Conservation (phyloP, 2,329 filamentous ascomycete species). For the Zopfia rhizophila region DNA sequence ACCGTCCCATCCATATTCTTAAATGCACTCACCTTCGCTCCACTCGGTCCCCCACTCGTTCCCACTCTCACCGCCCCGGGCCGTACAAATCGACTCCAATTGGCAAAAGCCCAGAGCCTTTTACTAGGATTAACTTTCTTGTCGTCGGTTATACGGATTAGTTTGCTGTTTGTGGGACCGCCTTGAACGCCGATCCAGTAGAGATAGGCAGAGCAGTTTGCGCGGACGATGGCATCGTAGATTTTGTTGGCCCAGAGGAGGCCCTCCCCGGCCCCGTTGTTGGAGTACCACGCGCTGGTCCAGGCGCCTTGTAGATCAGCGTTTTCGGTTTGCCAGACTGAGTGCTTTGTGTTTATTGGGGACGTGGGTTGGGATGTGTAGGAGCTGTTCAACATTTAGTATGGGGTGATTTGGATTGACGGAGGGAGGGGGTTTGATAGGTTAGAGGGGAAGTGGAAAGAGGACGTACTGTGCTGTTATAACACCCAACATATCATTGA, state of each 20-base stretch:
- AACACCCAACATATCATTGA: slow-evolving; percentile 30
- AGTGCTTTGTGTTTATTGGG: slow-evolving; percentile 48
- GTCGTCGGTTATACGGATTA: slow-evolving; percentile 48
- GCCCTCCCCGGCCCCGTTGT: slow-evolving; percentile 62
- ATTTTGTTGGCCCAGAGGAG: slow-evolving; percentile 67
- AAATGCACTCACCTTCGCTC: slow-evolving; percentile 46
- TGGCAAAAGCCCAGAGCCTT: slow-evolving; percentile 55
- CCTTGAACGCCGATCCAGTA: slow-evolving; percentile 64
- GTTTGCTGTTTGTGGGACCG: slow-evolving; percentile 49
- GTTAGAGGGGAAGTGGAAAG: background rate
- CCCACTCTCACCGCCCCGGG: slow-evolving; percentile 52
- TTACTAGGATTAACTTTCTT: slow-evolving; percentile 48
- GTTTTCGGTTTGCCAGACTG: slow-evolving; percentile 65
- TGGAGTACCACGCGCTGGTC: slow-evolving; percentile 58
- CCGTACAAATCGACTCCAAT: slow-evolving; percentile 52
- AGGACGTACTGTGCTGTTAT: slow-evolving; percentile 38
- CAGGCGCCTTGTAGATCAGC: slow-evolving; percentile 56
- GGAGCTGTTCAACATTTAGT: slow-evolving; percentile 4
- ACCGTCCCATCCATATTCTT: slow-evolving; percentile 45
- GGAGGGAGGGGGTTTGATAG: background rate
- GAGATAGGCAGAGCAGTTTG: slow-evolving; percentile 62
- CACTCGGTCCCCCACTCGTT: slow-evolving; percentile 39
- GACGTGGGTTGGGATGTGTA: slow-evolving; percentile 32
- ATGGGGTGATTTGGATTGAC: background rate
- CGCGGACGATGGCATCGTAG: slow-evolving; percentile 59